These are phyloP conservation scores for Pythium phragmitis DNA, from an alignment of 352 stramenopile species.

Conservation along the genomic window DNA sequence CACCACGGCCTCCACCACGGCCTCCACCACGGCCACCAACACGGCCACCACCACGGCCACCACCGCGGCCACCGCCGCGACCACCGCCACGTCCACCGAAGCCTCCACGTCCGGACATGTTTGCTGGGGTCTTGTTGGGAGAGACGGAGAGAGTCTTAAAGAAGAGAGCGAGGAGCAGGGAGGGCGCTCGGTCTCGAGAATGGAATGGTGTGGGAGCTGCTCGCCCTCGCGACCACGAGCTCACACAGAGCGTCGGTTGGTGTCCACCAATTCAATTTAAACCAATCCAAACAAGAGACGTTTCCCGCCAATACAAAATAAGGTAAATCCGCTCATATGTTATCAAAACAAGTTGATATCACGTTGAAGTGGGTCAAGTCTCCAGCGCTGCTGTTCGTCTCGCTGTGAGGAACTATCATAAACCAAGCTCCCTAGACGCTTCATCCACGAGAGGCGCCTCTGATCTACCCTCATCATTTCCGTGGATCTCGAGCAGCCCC, in stretches of 20 bases:
- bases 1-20: conserved; percentile 25
- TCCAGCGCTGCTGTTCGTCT: background rate
- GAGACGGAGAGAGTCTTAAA: background rate
- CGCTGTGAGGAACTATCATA: background rate
- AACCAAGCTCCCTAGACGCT: no score
- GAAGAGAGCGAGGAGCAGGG: background rate
- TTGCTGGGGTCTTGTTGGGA: background rate
- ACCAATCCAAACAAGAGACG: no score
- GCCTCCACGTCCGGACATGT: conserved; percentile 29
- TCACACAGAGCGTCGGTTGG: conserved; percentile 1
- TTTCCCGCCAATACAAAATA: conserved; percentile 18
- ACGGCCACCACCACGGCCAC: conserved; percentile 1
- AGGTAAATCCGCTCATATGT: conserved; percentile 1
- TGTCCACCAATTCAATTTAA: conserved; percentile 29
- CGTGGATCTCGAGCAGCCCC: conserved; percentile 18
- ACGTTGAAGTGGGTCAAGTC: conserved; percentile 22
- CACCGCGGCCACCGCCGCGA: conserved; percentile 5
- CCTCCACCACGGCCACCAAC: background rate
- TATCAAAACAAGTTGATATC: conserved; percentile 25
- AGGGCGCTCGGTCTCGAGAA: conserved; percentile 1
- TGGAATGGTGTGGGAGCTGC: background rate
- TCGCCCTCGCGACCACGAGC: background rate
- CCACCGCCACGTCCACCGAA: conserved; percentile 26
- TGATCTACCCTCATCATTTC: background rate
- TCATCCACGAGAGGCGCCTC: no score